These are phyloP conservation scores for Citrus cavaleriei DNA, from an alignment of 345 rosid genomes.

Conservation along the genomic window DNA sequence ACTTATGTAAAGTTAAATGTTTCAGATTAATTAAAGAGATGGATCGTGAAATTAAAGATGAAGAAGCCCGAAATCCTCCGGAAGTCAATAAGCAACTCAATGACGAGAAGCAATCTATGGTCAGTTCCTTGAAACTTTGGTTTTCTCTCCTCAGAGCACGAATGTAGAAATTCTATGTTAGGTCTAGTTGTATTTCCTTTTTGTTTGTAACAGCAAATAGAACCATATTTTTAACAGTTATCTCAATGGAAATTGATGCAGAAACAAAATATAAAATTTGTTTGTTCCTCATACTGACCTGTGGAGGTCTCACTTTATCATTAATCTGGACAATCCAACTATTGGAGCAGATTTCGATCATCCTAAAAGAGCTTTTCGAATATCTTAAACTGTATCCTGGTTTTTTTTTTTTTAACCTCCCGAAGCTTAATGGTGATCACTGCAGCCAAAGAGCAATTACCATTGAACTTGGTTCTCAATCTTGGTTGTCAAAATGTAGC, in stretches of 20 bases:
- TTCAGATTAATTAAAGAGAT: conserved; percentile 86
- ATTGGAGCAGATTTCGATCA: neutral
- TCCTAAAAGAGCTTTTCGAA: neutral
- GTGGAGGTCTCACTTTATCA: neutral
- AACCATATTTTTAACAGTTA: neutral
- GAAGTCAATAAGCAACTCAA: conserved; percentile 83
- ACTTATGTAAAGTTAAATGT: conserved; percentile 10
- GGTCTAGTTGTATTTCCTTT: neutral
- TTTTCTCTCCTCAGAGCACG: neutral
- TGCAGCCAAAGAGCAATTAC: neutral
- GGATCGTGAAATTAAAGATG: conserved; percentile 86
- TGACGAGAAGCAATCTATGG: conserved; percentile 98
- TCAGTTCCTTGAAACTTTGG: conserved; percentile 26
- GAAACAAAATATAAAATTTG: neutral
- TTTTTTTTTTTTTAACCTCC: neutral
- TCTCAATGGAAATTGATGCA: neutral
- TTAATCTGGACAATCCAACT: neutral
- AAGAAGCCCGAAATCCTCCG: conserved; percentile 71
- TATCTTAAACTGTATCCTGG: neutral
- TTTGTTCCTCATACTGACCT: neutral
- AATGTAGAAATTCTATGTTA: neutral
- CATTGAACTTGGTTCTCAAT: neutral
- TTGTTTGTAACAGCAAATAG: neutral
- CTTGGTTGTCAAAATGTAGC: neutral
- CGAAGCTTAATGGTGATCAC: neutral